Conservation (phyloP, 768 basidiomycete genomes). For the Mycena amicta region DNA sequence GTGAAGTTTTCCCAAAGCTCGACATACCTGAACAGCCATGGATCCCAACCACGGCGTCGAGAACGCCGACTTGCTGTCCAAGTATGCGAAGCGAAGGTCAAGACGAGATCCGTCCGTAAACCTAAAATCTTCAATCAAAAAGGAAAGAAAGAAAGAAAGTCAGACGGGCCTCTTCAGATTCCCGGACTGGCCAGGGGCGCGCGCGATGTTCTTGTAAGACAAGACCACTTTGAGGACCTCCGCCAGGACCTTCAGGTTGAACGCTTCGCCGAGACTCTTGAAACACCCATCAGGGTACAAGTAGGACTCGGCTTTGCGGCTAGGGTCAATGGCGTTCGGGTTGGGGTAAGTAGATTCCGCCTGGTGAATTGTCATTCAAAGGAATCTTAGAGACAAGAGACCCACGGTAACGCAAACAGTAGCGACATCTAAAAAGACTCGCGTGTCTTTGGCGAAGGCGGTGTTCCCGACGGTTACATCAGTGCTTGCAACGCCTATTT, state of each 20-base stretch:
- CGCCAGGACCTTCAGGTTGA: slow-evolving; percentile 61
- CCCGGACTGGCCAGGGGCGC: slow-evolving; percentile 73
- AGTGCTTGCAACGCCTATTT: slow-evolving; percentile 53
- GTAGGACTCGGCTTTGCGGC: slow-evolving; percentile 44
- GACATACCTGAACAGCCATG: slow-evolving; percentile 61
- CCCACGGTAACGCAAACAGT: slow-evolving; percentile 61
- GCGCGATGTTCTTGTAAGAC: slow-evolving; percentile 56
- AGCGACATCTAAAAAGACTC: slow-evolving; percentile 64
- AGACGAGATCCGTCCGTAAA: slow-evolving; percentile 53
- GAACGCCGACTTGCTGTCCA: slow-evolving; percentile 47
- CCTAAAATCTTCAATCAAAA: slow-evolving; percentile 31
- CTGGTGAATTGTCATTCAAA: too few species aligned
- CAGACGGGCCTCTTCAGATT: slow-evolving; percentile 52
- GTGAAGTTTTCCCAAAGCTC: too few species aligned
- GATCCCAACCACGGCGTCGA: slow-evolving; percentile 69
- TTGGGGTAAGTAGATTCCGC: too few species aligned
- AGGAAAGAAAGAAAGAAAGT: too few species aligned
- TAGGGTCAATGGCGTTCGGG: slow-evolving; percentile 45
- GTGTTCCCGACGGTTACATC: slow-evolving; percentile 47
- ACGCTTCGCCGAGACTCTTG: slow-evolving; percentile 49
- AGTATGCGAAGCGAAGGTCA: slow-evolving; percentile 56
- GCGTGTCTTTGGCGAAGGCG: slow-evolving; percentile 48
- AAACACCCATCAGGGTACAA: slow-evolving; percentile 53
- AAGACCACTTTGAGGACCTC: slow-evolving; percentile 70
- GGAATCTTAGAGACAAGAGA: too few species aligned